Conservation (phyloP, 2,329 filamentous ascomycete species). For the Sporothrix schenckii region DNA sequence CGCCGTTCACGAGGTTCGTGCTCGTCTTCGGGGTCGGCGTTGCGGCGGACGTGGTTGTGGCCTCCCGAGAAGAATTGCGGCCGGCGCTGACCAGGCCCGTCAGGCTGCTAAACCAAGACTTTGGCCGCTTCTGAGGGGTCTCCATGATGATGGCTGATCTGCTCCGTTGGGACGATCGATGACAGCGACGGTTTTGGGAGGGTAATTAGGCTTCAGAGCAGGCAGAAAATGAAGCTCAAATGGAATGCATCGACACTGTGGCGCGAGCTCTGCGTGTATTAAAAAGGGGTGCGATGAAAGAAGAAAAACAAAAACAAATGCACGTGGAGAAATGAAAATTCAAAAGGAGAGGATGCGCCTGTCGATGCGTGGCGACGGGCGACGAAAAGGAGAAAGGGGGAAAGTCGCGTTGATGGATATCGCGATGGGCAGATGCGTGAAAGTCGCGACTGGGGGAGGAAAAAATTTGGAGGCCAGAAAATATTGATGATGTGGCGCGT, state of each 20-base stretch:
- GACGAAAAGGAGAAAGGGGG: background rate
- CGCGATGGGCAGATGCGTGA: constrained; percentile 32
- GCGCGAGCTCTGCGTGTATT: background rate
- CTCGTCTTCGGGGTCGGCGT: constrained; percentile 10
- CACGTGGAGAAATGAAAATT: background rate
- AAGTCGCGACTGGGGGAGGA: constrained; percentile 26
- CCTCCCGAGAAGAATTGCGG: constrained; percentile 26
- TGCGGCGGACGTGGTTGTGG: constrained; percentile 13
- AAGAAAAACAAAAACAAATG: background rate
- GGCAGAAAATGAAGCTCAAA: constrained; percentile 22
- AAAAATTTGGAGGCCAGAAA: constrained; percentile 31
- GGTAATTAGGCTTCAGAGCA: constrained; percentile 27
- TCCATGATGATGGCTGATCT: constrained; percentile 32
- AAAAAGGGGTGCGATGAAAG: constrained; percentile 18
- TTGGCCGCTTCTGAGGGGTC: constrained; percentile 33
- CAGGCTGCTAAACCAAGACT: constrained; percentile 36
- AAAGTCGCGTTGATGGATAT: constrained; percentile 32
- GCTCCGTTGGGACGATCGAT: constrained; percentile 18
- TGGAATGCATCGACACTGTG: constrained; percentile 31
- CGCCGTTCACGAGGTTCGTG: constrained; percentile 17
- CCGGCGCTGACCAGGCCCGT: constrained; percentile 33
- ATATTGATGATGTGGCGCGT: constrained; percentile 34
- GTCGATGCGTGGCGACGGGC: constrained; percentile 24
- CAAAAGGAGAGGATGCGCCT: constrained; percentile 25
- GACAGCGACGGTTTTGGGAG: constrained; percentile 12